Percentiles rank a stretch among this genome's conserved stretches.
Conservation (phyloP, 164 flowering plant species). For the Echeveria elegans region DNA sequence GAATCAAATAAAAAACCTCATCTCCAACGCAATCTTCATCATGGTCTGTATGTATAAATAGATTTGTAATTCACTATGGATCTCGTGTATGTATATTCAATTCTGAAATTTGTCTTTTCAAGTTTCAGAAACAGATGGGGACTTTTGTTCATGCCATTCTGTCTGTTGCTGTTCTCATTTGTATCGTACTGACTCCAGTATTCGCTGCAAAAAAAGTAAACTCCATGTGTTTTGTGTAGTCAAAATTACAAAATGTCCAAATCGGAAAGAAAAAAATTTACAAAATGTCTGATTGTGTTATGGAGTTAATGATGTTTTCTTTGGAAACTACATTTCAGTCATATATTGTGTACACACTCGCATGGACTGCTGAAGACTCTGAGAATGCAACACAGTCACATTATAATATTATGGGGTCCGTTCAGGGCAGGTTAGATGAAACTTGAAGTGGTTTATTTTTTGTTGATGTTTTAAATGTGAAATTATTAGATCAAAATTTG, state of each 20-base stretch:
- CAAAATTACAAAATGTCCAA: too few species aligned
- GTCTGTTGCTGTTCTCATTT: background rate
- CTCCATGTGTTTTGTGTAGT: background rate
- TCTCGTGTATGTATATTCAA: background rate
- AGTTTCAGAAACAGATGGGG: background rate
- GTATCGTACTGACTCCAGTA: background rate
- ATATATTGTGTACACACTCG: constrained; percentile 4
- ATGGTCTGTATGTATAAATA: too few species aligned
- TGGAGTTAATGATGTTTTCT: too few species aligned
- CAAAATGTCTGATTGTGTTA: too few species aligned
- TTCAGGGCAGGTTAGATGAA: background rate
- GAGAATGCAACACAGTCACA: background rate
- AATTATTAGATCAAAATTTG: too few species aligned
- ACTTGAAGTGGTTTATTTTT: background rate
- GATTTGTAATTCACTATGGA: too few species aligned
- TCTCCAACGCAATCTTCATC: too few species aligned
- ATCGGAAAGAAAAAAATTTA: too few species aligned
- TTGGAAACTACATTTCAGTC: background rate
- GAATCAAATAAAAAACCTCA: too few species aligned
- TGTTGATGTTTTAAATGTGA: too few species aligned
- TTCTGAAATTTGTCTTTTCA: background rate
- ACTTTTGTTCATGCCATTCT: background rate
- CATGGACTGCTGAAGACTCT: background rate
- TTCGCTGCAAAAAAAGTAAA: background rate
- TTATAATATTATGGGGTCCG: background rate